Conservation (phyloP, 768 basidiomycete genomes). For the Russula compacta region DNA sequence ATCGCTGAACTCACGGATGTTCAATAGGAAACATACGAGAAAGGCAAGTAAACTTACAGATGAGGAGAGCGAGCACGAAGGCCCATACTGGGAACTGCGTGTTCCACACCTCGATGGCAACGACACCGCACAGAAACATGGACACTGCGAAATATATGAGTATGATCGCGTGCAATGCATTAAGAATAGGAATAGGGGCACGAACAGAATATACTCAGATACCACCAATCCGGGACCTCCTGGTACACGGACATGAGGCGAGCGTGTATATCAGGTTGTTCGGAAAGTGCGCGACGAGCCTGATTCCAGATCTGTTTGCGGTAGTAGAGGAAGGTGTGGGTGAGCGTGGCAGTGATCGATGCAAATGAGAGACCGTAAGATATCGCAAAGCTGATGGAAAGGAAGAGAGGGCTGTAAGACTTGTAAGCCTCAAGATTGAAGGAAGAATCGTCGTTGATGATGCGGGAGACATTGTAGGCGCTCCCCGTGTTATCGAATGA, state of each 20-base stretch:
- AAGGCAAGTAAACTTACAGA: constrained; percentile 30
- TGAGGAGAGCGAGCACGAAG: constrained; percentile 62
- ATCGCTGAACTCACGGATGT: constrained; percentile 22
- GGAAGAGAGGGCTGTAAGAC: constrained; percentile 51
- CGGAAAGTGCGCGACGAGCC: constrained; percentile 57
- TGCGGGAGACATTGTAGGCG: constrained; percentile 47
- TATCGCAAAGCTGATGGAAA: constrained; percentile 63
- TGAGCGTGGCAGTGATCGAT: constrained; percentile 63
- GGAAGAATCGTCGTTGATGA: constrained; percentile 44
- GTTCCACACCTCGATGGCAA: constrained; percentile 67
- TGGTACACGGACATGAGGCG: constrained; percentile 68
- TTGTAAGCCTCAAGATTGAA: constrained; percentile 49
- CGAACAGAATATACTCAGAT: constrained; percentile 48
- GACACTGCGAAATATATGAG: constrained; percentile 27
- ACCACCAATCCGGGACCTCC: constrained; percentile 86
- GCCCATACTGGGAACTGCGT: constrained; percentile 65
- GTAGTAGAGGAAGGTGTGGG: constrained; percentile 65
- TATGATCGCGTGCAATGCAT: neutral
- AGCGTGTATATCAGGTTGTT: constrained; percentile 80
- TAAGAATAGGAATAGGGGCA: neutral
- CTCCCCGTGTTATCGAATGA: constrained; percentile 57
- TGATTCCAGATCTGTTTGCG: constrained; percentile 73
- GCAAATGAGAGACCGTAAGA: constrained; percentile 78
- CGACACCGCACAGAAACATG: constrained; percentile 60
- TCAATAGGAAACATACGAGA: neutral